These are phyloP conservation scores for Aspergillus novoparasiticus DNA, from an alignment of 2,329 filamentous ascomycete species.

Conservation along the genomic window DNA sequence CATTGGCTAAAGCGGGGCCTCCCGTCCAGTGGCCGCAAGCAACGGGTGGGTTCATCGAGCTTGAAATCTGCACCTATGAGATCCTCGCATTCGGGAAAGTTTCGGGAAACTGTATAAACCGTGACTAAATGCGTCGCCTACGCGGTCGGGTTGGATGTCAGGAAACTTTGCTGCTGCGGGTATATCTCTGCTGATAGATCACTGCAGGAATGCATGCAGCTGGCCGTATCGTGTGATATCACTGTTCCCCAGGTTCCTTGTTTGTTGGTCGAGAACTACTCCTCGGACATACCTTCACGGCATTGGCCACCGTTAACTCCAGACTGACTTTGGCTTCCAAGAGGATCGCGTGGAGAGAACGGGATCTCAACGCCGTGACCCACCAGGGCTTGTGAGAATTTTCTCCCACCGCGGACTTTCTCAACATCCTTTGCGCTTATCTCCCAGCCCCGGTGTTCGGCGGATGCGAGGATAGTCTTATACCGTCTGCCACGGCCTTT, in stretches of 20 bases:
- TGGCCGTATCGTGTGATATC: slow-evolving; percentile 2
- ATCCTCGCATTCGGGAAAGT: background rate
- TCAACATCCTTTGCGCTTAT: background rate
- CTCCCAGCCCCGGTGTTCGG: background rate
- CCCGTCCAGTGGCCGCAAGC: background rate
- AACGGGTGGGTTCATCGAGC: background rate
- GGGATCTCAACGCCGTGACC: slow-evolving; percentile 4
- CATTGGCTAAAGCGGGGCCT: background rate
- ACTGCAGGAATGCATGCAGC: background rate
- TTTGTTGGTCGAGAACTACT: background rate
- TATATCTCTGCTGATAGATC: background rate
- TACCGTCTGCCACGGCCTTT: background rate
- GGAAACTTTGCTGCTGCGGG: background rate
- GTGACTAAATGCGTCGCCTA: background rate
- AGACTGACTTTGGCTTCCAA: background rate
- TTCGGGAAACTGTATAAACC: background rate
- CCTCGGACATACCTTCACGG: background rate
- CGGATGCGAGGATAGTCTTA: background rate
- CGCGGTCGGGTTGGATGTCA: background rate
- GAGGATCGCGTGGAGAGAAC: slow-evolving; percentile 3
- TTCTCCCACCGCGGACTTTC: slow-evolving; percentile 3
- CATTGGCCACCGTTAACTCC: slow-evolving; percentile 2
- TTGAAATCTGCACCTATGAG: background rate
- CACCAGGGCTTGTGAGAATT: slow-evolving; percentile 5
- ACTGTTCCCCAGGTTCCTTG: background rate